Evolutionary conservation across 805 yeast species (phyloP), one percentile per base, ranked within the genome.

Genomic region (Candida methanosorbosa): DNA sequence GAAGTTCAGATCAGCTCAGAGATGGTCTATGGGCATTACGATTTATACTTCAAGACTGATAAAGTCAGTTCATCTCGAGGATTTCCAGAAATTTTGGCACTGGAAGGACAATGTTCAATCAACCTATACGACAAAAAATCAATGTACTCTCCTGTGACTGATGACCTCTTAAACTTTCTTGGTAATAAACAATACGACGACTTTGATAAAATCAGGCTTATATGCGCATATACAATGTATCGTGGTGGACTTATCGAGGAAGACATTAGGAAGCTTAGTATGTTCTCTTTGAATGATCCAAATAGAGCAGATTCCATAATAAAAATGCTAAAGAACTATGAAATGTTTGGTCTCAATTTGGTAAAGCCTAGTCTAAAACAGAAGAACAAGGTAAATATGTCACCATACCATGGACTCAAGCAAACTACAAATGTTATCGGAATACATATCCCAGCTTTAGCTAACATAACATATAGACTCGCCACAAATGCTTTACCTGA

Each of bases 51-150:
- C 42, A 77, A 75, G 48, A 76, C 88, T 50, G 63, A 83, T 56
- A 68, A 66, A 19, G 57, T 68, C 13, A 77, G 80, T 51, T 72
- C 77, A 33, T 64, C n/a, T 7, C 19, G 76, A 40, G 68, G 72
- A 41, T 59, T 86, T 43, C 76, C 81, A 8, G 85, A 75, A 39
- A 65, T 83, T 15, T 85, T 95, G 1, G 92, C 84, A 42, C 68
- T 87, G 38, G 97, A 92, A 57, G 96, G 88, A 58, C 72, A 78
- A 15, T 68, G 87, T 42, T 74, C 81, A 4, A 83, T 86, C 3
- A 78, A 76, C 37, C 64, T 77, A 31, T 82, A 84, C 42, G 87
- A 90, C 3, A 69, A 68, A 19, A 72, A 72, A 44, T 68, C 70
- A 30, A 72, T 72, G 44, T 66, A 70, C 34, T 58, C 83, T 18